phyloP scores from a whole-genome alignment of 257 asterid species.

The Solanum corneliomulleri region DNA sequence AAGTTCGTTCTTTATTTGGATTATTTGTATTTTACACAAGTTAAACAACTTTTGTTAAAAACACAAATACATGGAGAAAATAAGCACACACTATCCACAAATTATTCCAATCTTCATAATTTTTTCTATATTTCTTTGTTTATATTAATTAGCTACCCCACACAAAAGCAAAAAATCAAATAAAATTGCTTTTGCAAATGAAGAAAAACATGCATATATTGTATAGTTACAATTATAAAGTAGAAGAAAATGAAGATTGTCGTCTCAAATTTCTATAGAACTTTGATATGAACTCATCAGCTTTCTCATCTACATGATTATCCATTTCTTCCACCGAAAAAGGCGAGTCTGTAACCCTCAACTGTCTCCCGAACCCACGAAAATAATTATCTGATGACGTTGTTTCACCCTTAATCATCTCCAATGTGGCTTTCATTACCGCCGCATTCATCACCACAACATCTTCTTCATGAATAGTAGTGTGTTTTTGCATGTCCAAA shows the following conservation, averaged over 20 bases:
- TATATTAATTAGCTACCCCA: background rate
- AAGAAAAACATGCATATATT: background rate
- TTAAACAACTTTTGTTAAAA: background rate
- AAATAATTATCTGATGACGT: background rate
- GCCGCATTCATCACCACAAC: background rate
- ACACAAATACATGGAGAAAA: background rate
- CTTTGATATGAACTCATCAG: constrained; percentile 6
- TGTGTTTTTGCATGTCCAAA: background rate
- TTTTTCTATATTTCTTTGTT: background rate
- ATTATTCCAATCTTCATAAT: background rate
- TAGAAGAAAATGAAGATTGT: background rate
- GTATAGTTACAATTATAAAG: background rate
- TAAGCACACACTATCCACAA: background rate
- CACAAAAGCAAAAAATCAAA: background rate
- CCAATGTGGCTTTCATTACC: background rate
- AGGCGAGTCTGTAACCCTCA: constrained; percentile 14
- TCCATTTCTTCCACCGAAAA: background rate
- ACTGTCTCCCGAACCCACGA: constrained; percentile 5
- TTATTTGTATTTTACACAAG: background rate
- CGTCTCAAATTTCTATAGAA: constrained; percentile 6
- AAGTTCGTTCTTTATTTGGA: background rate
- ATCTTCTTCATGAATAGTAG: background rate
- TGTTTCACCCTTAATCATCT: background rate
- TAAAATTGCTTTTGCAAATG: background rate
- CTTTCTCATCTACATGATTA: constrained; percentile 4